A percentile compares a stretch with the other conserved stretches of the same genome.
phyloP scores from a whole-genome alignment of 768 basidiomycete species.

The Mycena olivaceomarginata region DNA sequence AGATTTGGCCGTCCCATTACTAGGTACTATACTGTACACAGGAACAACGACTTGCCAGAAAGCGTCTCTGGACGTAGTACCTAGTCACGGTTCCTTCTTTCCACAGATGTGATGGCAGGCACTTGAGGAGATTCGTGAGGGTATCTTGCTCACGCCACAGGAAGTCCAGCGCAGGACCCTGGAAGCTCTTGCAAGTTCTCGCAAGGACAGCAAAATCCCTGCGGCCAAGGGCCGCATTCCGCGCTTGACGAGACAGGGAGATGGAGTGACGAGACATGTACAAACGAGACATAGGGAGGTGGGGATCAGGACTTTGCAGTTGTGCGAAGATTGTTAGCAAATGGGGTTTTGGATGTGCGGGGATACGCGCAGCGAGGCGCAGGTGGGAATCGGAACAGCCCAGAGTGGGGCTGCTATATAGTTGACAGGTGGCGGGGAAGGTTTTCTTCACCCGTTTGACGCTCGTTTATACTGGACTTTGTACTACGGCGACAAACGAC shows the following conservation, averaged over 20 bases:
- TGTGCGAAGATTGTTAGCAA: background rate
- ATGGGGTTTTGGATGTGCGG: too few relatives aligned
- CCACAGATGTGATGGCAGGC: slow-evolving; percentile 22
- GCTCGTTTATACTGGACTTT: too few relatives aligned
- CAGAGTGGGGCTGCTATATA: too few relatives aligned
- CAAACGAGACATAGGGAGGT: background rate
- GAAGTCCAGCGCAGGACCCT: slow-evolving; percentile 16
- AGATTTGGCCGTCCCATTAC: too few relatives aligned
- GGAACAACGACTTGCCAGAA: background rate
- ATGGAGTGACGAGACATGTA: too few relatives aligned
- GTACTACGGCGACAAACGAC: too few relatives aligned
- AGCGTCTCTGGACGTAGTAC: background rate
- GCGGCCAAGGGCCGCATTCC: background rate
- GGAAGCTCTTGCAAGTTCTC: slow-evolving; percentile 19
- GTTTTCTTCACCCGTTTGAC: too few relatives aligned
- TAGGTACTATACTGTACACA: too few relatives aligned
- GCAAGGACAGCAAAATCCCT: slow-evolving; percentile 17
- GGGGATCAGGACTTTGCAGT: background rate
- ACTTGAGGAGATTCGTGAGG: slow-evolving; percentile 6
- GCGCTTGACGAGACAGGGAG: background rate
- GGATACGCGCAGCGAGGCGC: too few relatives aligned
- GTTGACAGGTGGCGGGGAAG: too few relatives aligned
- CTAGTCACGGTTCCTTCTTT: background rate
- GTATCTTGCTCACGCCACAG: slow-evolving; percentile 26
- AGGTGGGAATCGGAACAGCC: too few relatives aligned